Percentiles rank a stretch among this genome's conserved stretches.
Conservation (phyloP, 2,329 filamentous ascomycete species). For the Elsinoe batatas region DNA sequence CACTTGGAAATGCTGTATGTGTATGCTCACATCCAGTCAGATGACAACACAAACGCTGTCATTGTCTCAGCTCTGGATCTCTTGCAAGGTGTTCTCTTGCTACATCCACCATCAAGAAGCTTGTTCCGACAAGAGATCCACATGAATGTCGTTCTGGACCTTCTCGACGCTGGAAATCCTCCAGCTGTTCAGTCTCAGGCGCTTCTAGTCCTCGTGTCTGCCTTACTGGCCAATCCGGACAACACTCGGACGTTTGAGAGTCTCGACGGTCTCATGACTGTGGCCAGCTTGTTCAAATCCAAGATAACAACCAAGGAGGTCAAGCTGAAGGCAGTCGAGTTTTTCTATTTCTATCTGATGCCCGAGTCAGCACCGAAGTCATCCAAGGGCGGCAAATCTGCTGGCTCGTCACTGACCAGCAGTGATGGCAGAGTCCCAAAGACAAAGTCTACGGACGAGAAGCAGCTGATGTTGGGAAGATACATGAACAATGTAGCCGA, state of each 20-base stretch:
- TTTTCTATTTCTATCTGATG: conserved; percentile 98
- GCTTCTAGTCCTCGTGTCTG: conserved; percentile 79
- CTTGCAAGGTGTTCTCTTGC: conserved; percentile 75
- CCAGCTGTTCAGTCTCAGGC: conserved; percentile 85
- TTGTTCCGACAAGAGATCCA: conserved; percentile 83
- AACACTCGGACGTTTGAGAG: conserved; percentile 89
- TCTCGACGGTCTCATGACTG: conserved; percentile 81
- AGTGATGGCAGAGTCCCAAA: conserved; percentile 1
- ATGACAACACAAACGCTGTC: conserved; percentile 76
- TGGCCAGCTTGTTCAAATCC: conserved; percentile 88
- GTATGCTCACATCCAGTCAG: conserved; percentile 26
- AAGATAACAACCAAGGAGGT: conserved; percentile 77
- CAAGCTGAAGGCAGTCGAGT: conserved; percentile 93
- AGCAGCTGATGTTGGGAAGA: conserved; percentile 65
- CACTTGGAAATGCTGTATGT: not conserved
- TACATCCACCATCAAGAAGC: conserved; percentile 81
- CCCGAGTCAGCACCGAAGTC: conserved; percentile 57
- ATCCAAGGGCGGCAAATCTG: conserved; percentile 25
- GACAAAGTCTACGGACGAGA: conserved; percentile 66
- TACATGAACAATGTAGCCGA: conserved; percentile 78
- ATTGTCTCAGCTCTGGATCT: conserved; percentile 82
- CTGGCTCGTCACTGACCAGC: conserved; percentile 9
- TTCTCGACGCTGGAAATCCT: conserved; percentile 82
- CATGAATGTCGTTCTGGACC: conserved; percentile 95
- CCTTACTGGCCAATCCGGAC: conserved; percentile 71